Conservation (phyloP, 345 rosid species). For the Abelmoschus esculentus region DNA sequence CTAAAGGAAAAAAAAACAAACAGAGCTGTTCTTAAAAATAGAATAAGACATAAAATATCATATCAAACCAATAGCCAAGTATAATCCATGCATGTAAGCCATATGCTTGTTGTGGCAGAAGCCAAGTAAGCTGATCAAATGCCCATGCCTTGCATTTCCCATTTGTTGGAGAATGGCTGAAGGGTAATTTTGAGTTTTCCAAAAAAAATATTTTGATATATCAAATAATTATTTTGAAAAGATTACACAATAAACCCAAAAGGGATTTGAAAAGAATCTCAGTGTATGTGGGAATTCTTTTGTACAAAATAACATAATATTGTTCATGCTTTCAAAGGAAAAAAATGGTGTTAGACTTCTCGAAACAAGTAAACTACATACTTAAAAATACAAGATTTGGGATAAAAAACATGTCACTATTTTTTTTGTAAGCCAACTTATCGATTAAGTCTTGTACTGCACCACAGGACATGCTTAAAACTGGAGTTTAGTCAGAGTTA, state of each 20-base stretch:
- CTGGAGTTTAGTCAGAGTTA: background rate
- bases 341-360: background rate
- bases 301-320: background rate
- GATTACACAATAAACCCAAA: background rate
- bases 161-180: background rate
- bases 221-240: too few relatives aligned
- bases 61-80: too few relatives aligned
- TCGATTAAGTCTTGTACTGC: background rate
- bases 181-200: too few relatives aligned
- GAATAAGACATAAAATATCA: too few relatives aligned
- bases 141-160: constrained; percentile 74
- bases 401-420: background rate
- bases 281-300: background rate
- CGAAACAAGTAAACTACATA: background rate
- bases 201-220: too few relatives aligned
- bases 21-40: too few relatives aligned
- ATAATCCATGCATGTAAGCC: too few relatives aligned
- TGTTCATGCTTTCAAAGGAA: background rate
- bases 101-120: constrained; percentile 66
- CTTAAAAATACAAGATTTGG: background rate
- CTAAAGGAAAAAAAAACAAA: too few relatives aligned
- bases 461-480: background rate
- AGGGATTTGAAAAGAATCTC: background rate
- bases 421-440: background rate
- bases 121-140: constrained; percentile 72